Evolutionary conservation across 1,139 yeast genomes (phyloP).

Genomic region (Hansenula anomala): DNA sequence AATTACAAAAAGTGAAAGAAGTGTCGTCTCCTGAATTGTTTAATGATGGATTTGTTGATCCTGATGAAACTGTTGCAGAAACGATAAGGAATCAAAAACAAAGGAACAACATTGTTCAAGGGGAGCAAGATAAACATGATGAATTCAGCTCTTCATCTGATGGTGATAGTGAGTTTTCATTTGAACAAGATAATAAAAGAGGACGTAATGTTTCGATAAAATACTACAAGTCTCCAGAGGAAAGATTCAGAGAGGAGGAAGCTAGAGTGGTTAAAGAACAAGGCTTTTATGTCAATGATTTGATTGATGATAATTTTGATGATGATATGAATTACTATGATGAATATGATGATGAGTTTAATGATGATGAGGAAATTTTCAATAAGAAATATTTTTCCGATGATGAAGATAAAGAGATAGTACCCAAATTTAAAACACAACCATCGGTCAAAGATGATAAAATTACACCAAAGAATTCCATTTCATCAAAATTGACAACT

Average conservation of each 20-base stretch:
- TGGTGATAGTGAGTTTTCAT: constrained; percentile 47
- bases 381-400: constrained; percentile 35
- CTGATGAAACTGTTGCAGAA: neutral
- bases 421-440: neutral
- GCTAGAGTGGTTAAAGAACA: constrained; percentile 9
- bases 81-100: neutral
- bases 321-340: constrained; percentile 46
- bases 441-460: neutral
- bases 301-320: constrained; percentile 45
- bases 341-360: constrained; percentile 26
- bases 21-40: neutral
- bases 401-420: constrained; percentile 29
- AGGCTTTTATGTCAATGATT: constrained; percentile 31
- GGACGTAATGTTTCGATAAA: constrained; percentile 62
- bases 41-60: constrained; percentile 2
- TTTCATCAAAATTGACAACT: neutral
- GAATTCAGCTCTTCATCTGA: constrained; percentile 17
- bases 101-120: no score
- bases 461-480: neutral
- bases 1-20: neutral
- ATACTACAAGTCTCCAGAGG: constrained; percentile 42
- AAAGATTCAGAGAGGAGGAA: constrained; percentile 9
- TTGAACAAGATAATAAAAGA: constrained; percentile 47
- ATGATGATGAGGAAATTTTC: constrained; percentile 39
- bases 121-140: no score